phyloP scores from a whole-genome alignment of 805 yeast genomes.

The Maudiozyma serrabonitensis region DNA sequence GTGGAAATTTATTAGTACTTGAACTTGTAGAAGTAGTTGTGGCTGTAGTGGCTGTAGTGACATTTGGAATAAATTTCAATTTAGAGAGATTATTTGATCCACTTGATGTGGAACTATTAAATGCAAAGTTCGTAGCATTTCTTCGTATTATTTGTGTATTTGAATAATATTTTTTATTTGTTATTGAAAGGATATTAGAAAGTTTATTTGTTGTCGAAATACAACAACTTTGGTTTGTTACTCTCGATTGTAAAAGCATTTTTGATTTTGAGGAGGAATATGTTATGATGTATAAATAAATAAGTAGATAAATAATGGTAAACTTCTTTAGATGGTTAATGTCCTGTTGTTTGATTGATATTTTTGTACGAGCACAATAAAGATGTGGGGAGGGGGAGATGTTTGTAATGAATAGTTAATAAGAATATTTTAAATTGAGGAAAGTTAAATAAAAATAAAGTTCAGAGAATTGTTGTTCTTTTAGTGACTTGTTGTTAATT shows the following conservation, averaged over 20 bases:
- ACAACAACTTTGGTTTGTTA: neutral
- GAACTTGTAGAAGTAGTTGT: neutral
- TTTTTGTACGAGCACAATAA: no score
- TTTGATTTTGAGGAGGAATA: neutral
- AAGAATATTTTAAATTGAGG: no score
- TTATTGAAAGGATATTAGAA: neutral
- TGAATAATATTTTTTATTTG: neutral
- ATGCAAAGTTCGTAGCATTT: neutral
- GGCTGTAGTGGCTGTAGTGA: neutral
- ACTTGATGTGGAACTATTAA: neutral
- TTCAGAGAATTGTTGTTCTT: no score
- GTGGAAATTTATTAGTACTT: no score
- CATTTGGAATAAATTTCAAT: neutral
- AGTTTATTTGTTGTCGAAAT: neutral
- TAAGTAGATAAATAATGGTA: neutral
- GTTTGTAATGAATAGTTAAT: no score
- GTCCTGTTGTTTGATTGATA: no score
- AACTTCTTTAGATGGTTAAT: no score
- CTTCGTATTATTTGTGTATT: slow-evolving; percentile 1
- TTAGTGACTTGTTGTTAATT: no score
- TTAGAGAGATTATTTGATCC: neutral
- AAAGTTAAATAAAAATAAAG: no score
- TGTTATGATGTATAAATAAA: neutral
- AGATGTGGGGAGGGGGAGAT: no score
- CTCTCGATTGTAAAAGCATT: neutral